These are phyloP conservation scores for Dunaliella primolecta DNA, from an alignment of 139 green algal genomes.

Conservation along the genomic window DNA sequence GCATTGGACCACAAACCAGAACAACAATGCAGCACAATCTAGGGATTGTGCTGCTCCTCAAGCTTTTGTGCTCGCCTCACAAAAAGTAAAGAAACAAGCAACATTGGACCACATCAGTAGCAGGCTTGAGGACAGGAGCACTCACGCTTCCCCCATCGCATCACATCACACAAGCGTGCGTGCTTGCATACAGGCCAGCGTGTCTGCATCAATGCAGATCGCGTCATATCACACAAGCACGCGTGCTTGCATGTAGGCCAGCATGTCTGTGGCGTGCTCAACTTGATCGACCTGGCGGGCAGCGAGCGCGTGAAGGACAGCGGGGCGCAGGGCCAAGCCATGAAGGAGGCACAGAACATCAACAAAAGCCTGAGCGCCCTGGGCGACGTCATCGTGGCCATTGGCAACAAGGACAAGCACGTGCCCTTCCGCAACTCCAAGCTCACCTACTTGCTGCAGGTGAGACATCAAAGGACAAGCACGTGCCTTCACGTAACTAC, in stretches of 20 bases:
- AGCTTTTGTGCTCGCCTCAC: no score
- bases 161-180: background rate
- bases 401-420: slow-evolving; percentile 84
- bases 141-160: no score
- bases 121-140: no score
- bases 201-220: no score
- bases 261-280: slow-evolving; percentile 51
- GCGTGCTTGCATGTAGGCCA: background rate
- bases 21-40: no score
- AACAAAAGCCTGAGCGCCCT: slow-evolving; percentile 85
- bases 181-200: background rate
- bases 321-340: slow-evolving; percentile 70
- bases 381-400: slow-evolving; percentile 90
- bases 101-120: no score
- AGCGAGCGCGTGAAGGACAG: slow-evolving; percentile 82
- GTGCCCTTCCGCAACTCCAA: slow-evolving; percentile 94
- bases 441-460: slow-evolving; percentile 79
- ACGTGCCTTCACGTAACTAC: slow-evolving; percentile 93
- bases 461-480: slow-evolving; percentile 70
- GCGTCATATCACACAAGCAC: background rate
- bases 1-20: no score
- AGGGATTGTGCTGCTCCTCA: no score
- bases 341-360: slow-evolving; percentile 92
- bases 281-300: slow-evolving; percentile 86
- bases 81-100: no score